These are phyloP conservation scores for Fusarium bulbicola DNA, from an alignment of 2,329 filamentous ascomycete genomes.

Conservation along the genomic window DNA sequence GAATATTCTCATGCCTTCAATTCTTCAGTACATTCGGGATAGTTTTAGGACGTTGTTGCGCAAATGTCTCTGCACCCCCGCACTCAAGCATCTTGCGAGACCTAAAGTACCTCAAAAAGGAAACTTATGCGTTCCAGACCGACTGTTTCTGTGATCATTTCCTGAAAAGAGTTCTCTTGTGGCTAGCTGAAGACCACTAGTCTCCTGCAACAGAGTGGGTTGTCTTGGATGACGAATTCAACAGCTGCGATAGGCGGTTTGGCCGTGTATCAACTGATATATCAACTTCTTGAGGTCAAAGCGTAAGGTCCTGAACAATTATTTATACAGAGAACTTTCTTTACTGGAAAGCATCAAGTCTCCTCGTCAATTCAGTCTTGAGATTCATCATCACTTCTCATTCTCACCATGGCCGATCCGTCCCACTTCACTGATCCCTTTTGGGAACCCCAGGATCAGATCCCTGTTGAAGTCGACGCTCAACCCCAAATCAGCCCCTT, in stretches of 20 bases:
- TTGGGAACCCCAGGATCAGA: not conserved
- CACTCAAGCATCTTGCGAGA: not conserved
- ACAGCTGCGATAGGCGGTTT: not conserved
- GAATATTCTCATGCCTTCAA: rapidly evolving
- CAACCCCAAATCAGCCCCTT: not conserved
- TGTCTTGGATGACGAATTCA: not conserved
- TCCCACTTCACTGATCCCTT: not conserved
- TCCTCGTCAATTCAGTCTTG: rapidly evolving
- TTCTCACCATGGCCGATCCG: not conserved
- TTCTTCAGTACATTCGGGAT: not conserved
- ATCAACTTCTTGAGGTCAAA: not conserved
- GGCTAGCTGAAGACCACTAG: not conserved
- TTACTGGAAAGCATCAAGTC: rapidly evolving
- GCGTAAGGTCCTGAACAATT: not conserved
- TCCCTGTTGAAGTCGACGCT: not conserved
- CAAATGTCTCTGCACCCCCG: not conserved
- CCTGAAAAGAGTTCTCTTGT: not conserved
- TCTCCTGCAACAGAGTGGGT: not conserved
- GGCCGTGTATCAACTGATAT: not conserved
- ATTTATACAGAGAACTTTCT: not conserved
- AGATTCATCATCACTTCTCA: not conserved
- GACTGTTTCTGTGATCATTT: not conserved
- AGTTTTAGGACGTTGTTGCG: rapidly evolving
- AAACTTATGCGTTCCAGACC: not conserved
- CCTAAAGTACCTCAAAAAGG: rapidly evolving